A percentile compares a stretch with the other conserved stretches of the same genome.
Evolutionary conservation across 768 basidiomycete genomes (phyloP).

Genomic region (Cystobasidiopsis lactophilus): DNA sequence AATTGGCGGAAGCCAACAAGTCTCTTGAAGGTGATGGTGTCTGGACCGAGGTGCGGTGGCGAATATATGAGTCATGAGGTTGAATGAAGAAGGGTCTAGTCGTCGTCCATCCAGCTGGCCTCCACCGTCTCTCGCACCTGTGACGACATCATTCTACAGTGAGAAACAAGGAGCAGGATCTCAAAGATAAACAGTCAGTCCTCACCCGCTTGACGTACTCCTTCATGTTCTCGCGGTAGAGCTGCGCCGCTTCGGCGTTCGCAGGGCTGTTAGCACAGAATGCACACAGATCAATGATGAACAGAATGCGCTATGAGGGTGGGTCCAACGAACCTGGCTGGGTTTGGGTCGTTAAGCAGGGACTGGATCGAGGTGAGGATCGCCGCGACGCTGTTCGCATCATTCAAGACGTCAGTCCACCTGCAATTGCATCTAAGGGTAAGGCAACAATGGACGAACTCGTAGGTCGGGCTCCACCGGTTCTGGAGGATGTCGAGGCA

Average conservation of each 20-base stretch:
- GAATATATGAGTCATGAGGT: too few relatives aligned
- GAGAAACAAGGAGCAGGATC: too few relatives aligned
- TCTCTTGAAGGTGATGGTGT: too few relatives aligned
- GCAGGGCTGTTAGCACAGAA: slow-evolving; percentile 45
- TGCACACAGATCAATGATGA: not conserved
- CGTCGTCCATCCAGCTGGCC: not conserved
- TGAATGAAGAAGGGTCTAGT: too few relatives aligned
- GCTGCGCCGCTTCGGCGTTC: slow-evolving; percentile 89
- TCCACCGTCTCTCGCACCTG: not conserved
- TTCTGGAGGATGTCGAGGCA: slow-evolving; percentile 98
- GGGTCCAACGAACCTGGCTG: slow-evolving; percentile 36
- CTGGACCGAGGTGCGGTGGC: too few relatives aligned
- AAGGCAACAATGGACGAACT: too few relatives aligned
- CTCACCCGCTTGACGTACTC: slow-evolving; percentile 88
- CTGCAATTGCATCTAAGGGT: too few relatives aligned
- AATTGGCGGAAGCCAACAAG: too few relatives aligned
- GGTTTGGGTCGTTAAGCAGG: slow-evolving; percentile 90
- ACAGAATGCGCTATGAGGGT: not conserved
- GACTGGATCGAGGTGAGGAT: slow-evolving; percentile 93
- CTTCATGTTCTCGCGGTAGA: slow-evolving; percentile 95
- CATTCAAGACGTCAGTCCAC: too few relatives aligned
- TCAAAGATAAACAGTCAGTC: not conserved
- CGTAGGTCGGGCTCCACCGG: slow-evolving; percentile 95
- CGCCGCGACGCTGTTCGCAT: too few relatives aligned
- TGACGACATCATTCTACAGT: not conserved